These are phyloP conservation scores for Spathaspora boniae DNA, from an alignment of 805 yeast genomes.

Conservation along the genomic window DNA sequence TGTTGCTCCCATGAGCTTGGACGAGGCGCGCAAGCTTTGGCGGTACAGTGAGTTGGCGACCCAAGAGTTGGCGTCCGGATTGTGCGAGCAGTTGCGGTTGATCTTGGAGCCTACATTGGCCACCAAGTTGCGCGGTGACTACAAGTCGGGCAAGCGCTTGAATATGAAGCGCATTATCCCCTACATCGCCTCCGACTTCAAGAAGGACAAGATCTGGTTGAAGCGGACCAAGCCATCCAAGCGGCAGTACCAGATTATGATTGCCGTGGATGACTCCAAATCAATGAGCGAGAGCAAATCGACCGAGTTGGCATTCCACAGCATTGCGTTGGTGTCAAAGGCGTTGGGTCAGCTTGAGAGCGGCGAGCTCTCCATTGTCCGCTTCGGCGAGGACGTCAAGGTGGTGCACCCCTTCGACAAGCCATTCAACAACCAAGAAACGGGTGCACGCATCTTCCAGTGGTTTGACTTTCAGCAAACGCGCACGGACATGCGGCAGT, in stretches of 20 bases:
- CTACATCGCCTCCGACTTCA: conserved; percentile 94
- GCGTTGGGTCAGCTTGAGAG: conserved; percentile 92
- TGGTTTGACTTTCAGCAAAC: conserved; percentile 90
- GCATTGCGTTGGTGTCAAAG: conserved; percentile 89
- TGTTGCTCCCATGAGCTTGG: conserved; percentile 48
- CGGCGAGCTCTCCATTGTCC: conserved; percentile 85
- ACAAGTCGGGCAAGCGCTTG: conserved; percentile 93
- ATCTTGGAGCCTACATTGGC: conserved; percentile 94
- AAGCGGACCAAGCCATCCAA: conserved; percentile 96
- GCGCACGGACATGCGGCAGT: conserved; percentile 74
- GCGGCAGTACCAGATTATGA: conserved; percentile 95
- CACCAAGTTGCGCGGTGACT: conserved; percentile 93
- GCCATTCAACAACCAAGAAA: conserved; percentile 70
- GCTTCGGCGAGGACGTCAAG: conserved; percentile 80
- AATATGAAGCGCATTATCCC: conserved; percentile 98
- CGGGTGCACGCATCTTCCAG: conserved; percentile 81
- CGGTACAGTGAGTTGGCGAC: conserved; percentile 78
- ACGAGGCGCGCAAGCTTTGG: conserved; percentile 79
- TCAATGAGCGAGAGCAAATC: conserved; percentile 95
- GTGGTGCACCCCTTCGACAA: conserved; percentile 88
- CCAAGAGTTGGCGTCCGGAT: conserved; percentile 77
- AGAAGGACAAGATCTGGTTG: conserved; percentile 97
- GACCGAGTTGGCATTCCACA: conserved; percentile 88
- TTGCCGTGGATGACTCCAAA: conserved; percentile 94
- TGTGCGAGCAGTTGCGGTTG: conserved; percentile 89